Evolutionary conservation across 441 rosid genomes (phyloP).

Genomic region (Aleurites moluccanus): DNA sequence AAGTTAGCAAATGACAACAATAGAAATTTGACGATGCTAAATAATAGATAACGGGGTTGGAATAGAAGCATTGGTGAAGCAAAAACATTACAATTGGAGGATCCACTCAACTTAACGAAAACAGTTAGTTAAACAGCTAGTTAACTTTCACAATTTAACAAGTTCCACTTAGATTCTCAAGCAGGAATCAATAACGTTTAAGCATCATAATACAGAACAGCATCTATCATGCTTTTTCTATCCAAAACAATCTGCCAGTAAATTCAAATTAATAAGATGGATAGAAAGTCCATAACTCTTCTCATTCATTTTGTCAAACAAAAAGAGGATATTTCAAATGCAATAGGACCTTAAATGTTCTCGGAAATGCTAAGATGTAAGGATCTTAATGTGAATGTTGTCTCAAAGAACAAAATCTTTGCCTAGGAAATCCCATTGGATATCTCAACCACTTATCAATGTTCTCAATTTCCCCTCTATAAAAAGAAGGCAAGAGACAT

Average conservation of each 20-base stretch:
- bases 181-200: background rate
- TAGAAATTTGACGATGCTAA: constrained; percentile 6
- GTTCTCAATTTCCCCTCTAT: background rate
- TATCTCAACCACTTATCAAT: background rate
- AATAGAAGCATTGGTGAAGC: background rate
- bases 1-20: background rate
- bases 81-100: background rate
- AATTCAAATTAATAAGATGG: background rate
- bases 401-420: background rate
- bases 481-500: background rate
- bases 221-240: background rate
- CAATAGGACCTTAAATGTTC: too few species aligned
- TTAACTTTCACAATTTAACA: background rate
- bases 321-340: background rate
- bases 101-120: background rate
- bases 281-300: background rate
- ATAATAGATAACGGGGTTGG: background rate
- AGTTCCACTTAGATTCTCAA: background rate
- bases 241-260: background rate
- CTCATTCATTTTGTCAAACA: background rate
- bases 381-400: background rate
- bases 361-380: background rate
- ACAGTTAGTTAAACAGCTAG: background rate
- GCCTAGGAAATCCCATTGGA: background rate
- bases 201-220: background rate